Conservation (phyloP, 2,329 filamentous ascomycete species). For the Exophiala mesophila region DNA sequence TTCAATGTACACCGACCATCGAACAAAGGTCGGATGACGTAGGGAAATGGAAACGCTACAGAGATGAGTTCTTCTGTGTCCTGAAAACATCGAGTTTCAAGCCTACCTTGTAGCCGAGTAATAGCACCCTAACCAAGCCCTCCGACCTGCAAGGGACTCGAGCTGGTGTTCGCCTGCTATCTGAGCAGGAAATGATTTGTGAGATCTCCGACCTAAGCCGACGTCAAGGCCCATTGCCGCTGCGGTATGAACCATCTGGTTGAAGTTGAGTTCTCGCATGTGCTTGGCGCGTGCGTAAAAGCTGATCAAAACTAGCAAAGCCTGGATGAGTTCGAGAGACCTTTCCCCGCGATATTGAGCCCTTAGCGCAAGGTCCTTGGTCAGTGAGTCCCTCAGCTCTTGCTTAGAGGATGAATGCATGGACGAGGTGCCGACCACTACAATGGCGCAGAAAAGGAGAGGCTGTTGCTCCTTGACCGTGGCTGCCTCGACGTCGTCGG, state of each 20-base stretch:
- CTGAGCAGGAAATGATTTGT: conserved; percentile 35
- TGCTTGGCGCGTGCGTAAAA: conserved; percentile 84
- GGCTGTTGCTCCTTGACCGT: conserved; percentile 55
- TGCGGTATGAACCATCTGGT: conserved; percentile 75
- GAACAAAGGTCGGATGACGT: conserved; percentile 53
- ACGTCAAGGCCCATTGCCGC: conserved; percentile 78
- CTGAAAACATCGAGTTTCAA: background rate
- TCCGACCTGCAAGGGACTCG: conserved; percentile 49
- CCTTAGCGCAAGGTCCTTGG: conserved; percentile 67
- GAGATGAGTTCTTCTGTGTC: background rate
- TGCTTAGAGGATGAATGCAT: conserved; percentile 52
- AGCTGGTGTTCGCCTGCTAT: conserved; percentile 31
- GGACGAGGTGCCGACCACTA: conserved; percentile 48
- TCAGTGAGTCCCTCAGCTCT: conserved; percentile 61
- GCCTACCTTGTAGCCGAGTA: conserved; percentile 51
- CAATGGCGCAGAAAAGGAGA: conserved; percentile 55
- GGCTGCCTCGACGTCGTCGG: conserved; percentile 47
- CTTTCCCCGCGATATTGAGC: conserved; percentile 73
- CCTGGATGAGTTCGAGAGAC: conserved; percentile 75
- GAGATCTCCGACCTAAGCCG: conserved; percentile 60
- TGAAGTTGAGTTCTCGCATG: conserved; percentile 82
- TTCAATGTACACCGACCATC: conserved; percentile 60
- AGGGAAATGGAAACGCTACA: conserved; percentile 51
- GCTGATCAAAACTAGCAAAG: conserved; percentile 66
- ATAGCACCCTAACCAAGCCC: conserved; percentile 59